A percentile compares a stretch with the other conserved stretches of the same genome.
Evolutionary conservation across 1,139 yeast genomes (phyloP).

Genomic region (Scheffersomyces segobiensis): DNA sequence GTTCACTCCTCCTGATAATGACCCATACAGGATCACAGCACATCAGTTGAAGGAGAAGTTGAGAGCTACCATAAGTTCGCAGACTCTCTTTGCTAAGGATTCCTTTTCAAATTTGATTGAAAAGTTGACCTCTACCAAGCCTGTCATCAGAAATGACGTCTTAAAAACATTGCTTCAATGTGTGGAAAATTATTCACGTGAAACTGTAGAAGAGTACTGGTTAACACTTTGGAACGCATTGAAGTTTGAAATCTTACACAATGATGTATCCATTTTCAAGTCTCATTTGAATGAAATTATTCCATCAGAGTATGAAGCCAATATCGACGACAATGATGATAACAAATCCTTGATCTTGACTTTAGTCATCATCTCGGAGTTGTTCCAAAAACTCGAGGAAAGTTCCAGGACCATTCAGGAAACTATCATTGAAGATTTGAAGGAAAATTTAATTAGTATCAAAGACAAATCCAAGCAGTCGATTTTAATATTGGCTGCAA

Average conservation of each 20-base stretch:
- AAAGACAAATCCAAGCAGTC: conserved; percentile 62
- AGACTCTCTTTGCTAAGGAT: conserved; percentile 66
- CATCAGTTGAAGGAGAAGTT: conserved; percentile 65
- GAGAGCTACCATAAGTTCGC: conserved; percentile 62
- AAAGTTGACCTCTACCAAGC: conserved; percentile 81
- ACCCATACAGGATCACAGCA: conserved; percentile 82
- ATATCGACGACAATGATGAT: conserved; percentile 39
- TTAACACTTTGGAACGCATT: conserved; percentile 81
- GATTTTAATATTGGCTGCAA: conserved; percentile 55
- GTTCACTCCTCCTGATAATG: conserved; percentile 89
- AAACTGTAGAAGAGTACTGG: conserved; percentile 61
- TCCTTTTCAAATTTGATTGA: conserved; percentile 78
- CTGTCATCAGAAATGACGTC: conserved; percentile 75
- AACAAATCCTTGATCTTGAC: conserved; percentile 47
- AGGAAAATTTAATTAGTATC: conserved; percentile 50
- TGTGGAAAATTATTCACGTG: conserved; percentile 49
- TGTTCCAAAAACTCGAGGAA: conserved; percentile 37
- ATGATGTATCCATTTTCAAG: conserved; percentile 46
- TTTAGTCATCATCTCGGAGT: conserved; percentile 44
- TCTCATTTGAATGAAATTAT: conserved; percentile 26
- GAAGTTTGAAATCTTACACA: conserved; percentile 83
- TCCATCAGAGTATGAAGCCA: conserved; percentile 28
- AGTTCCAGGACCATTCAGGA: conserved; percentile 11
- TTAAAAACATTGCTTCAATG: conserved; percentile 62
- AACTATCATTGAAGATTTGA: conserved; percentile 56